Base-by-base conservation (phyloP, 2,329 filamentous ascomycete species). In the Dendrostoma leiphaemia region DNA sequence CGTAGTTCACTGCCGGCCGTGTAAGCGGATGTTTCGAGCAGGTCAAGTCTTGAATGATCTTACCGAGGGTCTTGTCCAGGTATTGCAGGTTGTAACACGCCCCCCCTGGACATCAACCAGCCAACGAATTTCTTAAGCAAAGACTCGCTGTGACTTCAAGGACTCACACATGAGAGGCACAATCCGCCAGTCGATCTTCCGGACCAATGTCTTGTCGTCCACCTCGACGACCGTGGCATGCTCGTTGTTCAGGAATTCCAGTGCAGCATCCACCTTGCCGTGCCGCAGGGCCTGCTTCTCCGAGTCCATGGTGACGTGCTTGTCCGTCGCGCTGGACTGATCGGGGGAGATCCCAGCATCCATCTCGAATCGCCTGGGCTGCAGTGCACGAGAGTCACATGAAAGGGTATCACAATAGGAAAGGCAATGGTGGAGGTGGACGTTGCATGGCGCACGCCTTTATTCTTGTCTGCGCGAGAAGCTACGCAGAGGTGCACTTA, bases 11-110 rank as follows among this genome's bases (percentile, higher is more conserved):
- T 64, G 32, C 2, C 51, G 32, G 26, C 19, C 21, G 24, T 41
- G 29, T 31, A 46, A 46, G 24, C 35, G 35, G 21, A 38, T 32
- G 13, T 35, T 21, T 21, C 19, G 8, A 12, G n/a, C 12, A 15
- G 7, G 10, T 12, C 15, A 31, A 24, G 38, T 34, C 31, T 6
- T 26, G 44, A 17, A 31, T 12, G 19, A 40, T 24, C 53, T 17
- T 59, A 65, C 63, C 61, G 35, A 66, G 52, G 5, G 63, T 66
- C 54, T 67, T 67, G 56, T 67, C 65, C 6, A 67, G 60, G 29
- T 65, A 67, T 26, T 67, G 65, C 6, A 67, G 61, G 45, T 63
- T 64, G 26, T 66, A 67, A 26, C 63, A 64, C n/a, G 62, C 63
- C 64, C n/a, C n/a, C n/a, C 64, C 64, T 65, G 34, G 5, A 37